A percentile compares a stretch with the other conserved stretches of the same genome.
Evolutionary conservation across 352 stramenopile species (phyloP).

Genomic region (Phytophthora pluvialis): DNA sequence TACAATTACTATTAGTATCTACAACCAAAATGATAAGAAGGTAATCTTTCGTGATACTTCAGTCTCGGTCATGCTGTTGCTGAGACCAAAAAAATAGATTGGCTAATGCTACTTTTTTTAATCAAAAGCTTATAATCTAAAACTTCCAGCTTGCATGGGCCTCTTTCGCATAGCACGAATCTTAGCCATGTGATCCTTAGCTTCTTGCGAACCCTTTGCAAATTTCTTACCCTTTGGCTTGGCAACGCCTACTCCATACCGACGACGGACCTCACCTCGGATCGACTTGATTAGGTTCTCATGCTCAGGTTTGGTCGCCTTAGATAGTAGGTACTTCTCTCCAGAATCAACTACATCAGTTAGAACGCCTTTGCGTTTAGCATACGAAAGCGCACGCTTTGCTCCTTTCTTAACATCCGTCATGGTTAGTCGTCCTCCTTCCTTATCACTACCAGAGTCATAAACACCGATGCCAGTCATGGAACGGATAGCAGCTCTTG

Average conservation of each 20-base stretch:
- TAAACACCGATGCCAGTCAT: background rate
- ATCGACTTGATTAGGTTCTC: no score
- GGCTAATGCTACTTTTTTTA: background rate
- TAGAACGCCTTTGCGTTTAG: slow-evolving; percentile 12
- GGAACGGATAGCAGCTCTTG: background rate
- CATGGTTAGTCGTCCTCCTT: background rate
- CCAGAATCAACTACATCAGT: slow-evolving; percentile 14
- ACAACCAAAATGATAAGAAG: no score
- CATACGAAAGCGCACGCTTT: slow-evolving; percentile 11
- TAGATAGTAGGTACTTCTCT: no score
- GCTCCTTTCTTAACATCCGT: slow-evolving; percentile 11
- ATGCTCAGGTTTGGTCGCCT: no score
- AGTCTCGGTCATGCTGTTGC: slow-evolving; percentile 14
- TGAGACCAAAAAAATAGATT: slow-evolving; percentile 7
- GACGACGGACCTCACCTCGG: background rate
- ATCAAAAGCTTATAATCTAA: slow-evolving; percentile 5
- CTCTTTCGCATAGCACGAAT: slow-evolving; percentile 2
- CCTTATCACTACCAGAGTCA: background rate
- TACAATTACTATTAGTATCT: slow-evolving; percentile 6
- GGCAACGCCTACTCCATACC: slow-evolving; percentile 13
- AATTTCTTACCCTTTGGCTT: background rate
- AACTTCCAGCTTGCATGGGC: background rate
- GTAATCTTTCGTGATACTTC: no score
- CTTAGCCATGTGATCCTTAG: slow-evolving; percentile 11
- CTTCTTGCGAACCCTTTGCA: slow-evolving; percentile 1